Conservation (phyloP, 108 stramenopile genomes). For the Cyclotella kingstonii region DNA sequence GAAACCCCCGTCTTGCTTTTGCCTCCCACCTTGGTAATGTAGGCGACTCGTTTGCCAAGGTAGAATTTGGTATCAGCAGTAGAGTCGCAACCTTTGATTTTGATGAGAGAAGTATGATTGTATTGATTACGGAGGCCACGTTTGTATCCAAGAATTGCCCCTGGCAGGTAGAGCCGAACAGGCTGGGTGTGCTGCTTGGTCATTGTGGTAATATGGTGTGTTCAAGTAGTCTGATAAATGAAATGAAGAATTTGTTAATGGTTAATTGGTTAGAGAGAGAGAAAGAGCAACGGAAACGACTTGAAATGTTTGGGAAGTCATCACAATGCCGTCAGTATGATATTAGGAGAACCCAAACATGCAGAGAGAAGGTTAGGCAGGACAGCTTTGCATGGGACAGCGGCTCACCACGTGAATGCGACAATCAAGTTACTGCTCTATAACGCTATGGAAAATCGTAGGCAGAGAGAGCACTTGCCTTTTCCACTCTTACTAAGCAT, state of each 20-base stretch:
- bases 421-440: too few relatives aligned
- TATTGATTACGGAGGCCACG: slow-evolving; percentile 96
- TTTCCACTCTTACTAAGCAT: too few relatives aligned
- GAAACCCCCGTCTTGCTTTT: slow-evolving; percentile 72
- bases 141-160: slow-evolving; percentile 97
- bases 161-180: slow-evolving; percentile 94
- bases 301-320: too few relatives aligned
- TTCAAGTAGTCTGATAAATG: neutral
- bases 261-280: too few relatives aligned
- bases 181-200: slow-evolving; percentile 60
- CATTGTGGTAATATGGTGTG: slow-evolving; percentile 21
- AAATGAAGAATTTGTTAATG: neutral
- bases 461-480: too few relatives aligned
- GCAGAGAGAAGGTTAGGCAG: too few relatives aligned
- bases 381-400: too few relatives aligned
- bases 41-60: slow-evolving; percentile 98
- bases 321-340: too few relatives aligned
- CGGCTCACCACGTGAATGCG: too few relatives aligned
- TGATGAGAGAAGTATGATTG: slow-evolving; percentile 96
- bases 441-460: too few relatives aligned
- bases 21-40: slow-evolving; percentile 92
- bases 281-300: too few relatives aligned
- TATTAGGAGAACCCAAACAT: too few relatives aligned
- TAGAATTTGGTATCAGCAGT: slow-evolving; percentile 95
- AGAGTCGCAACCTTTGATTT: slow-evolving; percentile 94